Base-by-base conservation (phyloP, 371 early-diverging fungal genomes). In the Mucor indicus region DNA sequence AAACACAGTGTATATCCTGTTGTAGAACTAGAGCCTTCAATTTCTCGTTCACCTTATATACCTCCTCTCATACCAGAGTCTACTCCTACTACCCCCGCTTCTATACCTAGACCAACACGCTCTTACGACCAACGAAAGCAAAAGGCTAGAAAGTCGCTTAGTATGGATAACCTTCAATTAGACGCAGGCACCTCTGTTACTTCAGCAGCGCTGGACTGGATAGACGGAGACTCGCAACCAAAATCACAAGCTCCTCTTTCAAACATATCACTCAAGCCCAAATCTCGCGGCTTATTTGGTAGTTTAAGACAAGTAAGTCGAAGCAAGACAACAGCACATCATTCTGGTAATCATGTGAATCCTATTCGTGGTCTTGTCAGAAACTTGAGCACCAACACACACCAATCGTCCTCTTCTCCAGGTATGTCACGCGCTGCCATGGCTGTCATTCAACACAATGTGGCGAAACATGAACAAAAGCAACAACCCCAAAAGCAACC, bases 381-480 rank as follows among this genome's bases (percentile, higher is more conserved):
- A 15, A 60, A 50, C 16, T 29, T 60, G 6, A 60, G 60, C 19
- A 23, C 22, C 9, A 21, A 21, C 5, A 38, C n/a, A n/a, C n/a
- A 13, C 47, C 30, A 32, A 29, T 7, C 21, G n/a, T 2, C n/a
- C 16, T 10, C 24, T 8, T 3, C 12, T 23, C 2, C 49, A 9
- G 55, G 50, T 12, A 55, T 60, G 60, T 60, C 60, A 13, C 24
- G 60, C 1, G 60, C 60, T n/a, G 60, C 60, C 10, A 60, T 60
- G 60, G 60, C 60, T 1, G 60, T 60, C 4, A 38, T 60, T 21
- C 55, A 60, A 23, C 60, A 60, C 21, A 57, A 45, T 24, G 52
- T 51, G 4, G 42, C 47, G 2, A 57, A 54, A 13, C 40, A 54
- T 15, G 53, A 48, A 21, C 21, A 41, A 24, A 29, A 52, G 10